phyloP scores from a whole-genome alignment of 306 rosid genomes.

The Geum urbanum region DNA sequence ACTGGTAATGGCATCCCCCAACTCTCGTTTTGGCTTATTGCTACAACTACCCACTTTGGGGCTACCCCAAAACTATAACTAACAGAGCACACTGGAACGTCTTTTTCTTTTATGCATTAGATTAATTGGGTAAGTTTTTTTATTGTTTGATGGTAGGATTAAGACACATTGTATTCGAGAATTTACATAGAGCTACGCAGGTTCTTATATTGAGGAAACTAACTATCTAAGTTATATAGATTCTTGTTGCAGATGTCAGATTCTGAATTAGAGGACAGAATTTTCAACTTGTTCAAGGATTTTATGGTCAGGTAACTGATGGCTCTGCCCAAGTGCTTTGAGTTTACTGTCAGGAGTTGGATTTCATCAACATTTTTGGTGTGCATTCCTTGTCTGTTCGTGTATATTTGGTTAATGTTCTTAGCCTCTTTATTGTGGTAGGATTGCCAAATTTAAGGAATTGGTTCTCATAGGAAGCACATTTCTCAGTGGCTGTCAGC shows the following conservation, averaged over 20 bases:
- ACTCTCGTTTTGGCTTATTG: too few relatives aligned
- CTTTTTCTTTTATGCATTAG: too few relatives aligned
- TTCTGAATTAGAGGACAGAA: slow-evolving; percentile 28
- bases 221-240: background rate
- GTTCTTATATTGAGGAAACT: background rate
- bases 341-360: background rate
- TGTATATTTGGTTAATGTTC: slow-evolving; percentile 19
- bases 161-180: too few relatives aligned
- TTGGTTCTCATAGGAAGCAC: slow-evolving; percentile 51
- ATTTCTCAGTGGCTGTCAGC: slow-evolving; percentile 58
- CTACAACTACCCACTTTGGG: too few relatives aligned
- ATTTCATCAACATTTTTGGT: background rate
- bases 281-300: slow-evolving; percentile 40
- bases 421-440: slow-evolving; percentile 25
- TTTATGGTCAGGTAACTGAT: slow-evolving; percentile 62
- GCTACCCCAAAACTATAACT: too few relatives aligned
- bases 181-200: background rate
- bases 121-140: too few relatives aligned
- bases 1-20: too few relatives aligned
- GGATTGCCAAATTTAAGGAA: slow-evolving; percentile 62
- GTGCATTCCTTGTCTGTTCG: background rate
- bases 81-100: too few relatives aligned
- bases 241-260: slow-evolving; percentile 13
- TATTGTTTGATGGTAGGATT: too few relatives aligned
- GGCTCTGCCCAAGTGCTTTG: background rate